phyloP scores from a whole-genome alignment of 148 eudicot species.

The Nyssa sinensis region DNA sequence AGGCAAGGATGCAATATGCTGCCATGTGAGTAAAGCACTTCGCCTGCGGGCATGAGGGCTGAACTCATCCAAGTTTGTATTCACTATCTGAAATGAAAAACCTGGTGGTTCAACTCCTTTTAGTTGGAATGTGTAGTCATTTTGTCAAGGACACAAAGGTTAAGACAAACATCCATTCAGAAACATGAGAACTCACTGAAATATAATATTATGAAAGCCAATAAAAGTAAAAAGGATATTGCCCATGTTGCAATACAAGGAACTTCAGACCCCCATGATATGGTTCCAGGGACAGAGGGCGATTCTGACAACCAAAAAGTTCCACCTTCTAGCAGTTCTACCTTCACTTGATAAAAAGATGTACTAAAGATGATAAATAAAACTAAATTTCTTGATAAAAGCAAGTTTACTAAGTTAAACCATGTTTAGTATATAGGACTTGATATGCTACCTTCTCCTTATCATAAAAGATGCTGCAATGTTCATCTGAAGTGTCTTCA shows the following conservation, averaged over 20 bases:
- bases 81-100: conserved; percentile 92
- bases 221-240: conserved; percentile 65
- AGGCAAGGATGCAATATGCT: conserved; percentile 96
- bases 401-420: not conserved
- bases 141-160: conserved; percentile 60
- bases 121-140: conserved; percentile 86
- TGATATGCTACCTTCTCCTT: conserved; percentile 72
- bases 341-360: conserved; percentile 39
- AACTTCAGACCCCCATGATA: conserved; percentile 84
- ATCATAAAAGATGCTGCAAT: conserved; percentile 84
- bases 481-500: conserved; percentile 81
- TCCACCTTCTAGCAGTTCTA: conserved; percentile 94
- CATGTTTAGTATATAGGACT: conserved; percentile 3
- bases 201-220: not conserved
- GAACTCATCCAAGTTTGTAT: conserved; percentile 87
- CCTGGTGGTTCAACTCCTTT: conserved; percentile 97
- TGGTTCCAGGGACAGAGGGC: conserved; percentile 95
- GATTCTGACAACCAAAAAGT: conserved; percentile 98
- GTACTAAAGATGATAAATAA: not conserved
- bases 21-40: conserved; percentile 98
- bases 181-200: not conserved
- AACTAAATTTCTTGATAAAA: conserved; percentile 3
- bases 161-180: not conserved
- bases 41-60: conserved; percentile 96
- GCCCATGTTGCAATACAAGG: conserved; percentile 97